These are phyloP conservation scores for Phytophthora citrophthora DNA, from an alignment of 352 stramenopile species.

Conservation along the genomic window DNA sequence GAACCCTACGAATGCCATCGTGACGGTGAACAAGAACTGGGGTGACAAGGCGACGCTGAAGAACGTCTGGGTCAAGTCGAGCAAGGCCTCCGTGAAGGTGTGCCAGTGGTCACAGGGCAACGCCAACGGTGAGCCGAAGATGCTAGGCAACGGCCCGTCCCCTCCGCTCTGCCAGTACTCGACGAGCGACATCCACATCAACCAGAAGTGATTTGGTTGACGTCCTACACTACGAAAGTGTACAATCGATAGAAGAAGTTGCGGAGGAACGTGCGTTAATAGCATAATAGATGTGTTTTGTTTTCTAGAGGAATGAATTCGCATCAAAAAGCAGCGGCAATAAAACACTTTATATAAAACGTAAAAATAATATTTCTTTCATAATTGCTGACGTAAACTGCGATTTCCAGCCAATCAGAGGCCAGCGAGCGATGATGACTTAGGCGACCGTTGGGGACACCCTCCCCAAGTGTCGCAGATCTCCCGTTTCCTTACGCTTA, in stretches of 20 bases:
- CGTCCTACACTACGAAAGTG: not conserved
- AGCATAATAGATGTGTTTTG: too few relatives aligned
- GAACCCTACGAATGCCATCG: slow-evolving; percentile 15
- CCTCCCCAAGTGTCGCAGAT: too few relatives aligned
- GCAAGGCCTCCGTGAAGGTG: not conserved
- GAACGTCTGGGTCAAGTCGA: slow-evolving; percentile 28
- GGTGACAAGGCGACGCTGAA: slow-evolving; percentile 27
- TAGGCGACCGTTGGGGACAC: too few relatives aligned
- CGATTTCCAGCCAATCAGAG: too few relatives aligned
- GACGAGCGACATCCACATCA: slow-evolving; percentile 24
- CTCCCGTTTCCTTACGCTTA: too few relatives aligned
- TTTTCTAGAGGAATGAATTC: too few relatives aligned
- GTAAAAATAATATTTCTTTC: too few relatives aligned
- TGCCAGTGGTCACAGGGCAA: slow-evolving; percentile 19
- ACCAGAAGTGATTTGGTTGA: slow-evolving; percentile 21
- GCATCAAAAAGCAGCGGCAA: too few relatives aligned
- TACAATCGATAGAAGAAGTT: not conserved
- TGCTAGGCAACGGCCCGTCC: slow-evolving; percentile 19
- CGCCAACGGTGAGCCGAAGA: slow-evolving; percentile 4
- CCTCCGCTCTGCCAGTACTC: slow-evolving; percentile 20
- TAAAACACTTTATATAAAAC: too few relatives aligned
- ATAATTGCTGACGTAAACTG: too few relatives aligned
- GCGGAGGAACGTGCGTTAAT: not conserved
- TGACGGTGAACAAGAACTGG: slow-evolving; percentile 33
- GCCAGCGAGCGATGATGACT: too few relatives aligned